Base-by-base conservation (phyloP, 2,329 filamentous ascomycete genomes). In the Penicillium sp. region DNA sequence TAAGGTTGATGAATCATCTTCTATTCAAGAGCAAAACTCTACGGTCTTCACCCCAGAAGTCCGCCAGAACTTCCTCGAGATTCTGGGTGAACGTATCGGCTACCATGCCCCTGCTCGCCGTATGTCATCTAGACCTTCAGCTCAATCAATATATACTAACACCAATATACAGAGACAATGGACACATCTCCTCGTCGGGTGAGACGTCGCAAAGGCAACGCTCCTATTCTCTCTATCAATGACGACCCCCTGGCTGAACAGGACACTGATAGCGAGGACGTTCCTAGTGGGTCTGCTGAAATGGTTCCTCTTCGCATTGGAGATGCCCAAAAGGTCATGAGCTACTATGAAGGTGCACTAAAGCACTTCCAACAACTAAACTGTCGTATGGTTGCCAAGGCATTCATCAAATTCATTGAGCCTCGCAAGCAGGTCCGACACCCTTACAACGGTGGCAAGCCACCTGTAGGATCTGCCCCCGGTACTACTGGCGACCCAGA, bases 351-450 rank as follows among this genome's bases (percentile, higher is more conserved):
- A 43, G 66, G 67, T 38, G 74, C 75, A 6, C 71, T 80, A 23
- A 73, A 73, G 58, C 69, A 74, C 47, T 73, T 81, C 61, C 77
- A 79, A 59, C 79, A 81, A 54, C 69, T 77, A 33, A 77, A 76
- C 59, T 80, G 78, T 60, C 78, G 77, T 21, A 68, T 76, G 53
- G 70, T 81, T 21, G 73, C 75, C 35, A 80, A 80, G 58, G 73
- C 73, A 19, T 80, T 78, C 59, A 79, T 81, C 60, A 80, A 77
- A 60, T 70, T 73, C 19, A 79, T 79, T 45, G 76, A 80, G 56
- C 79, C 78, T 19, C 74, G 75, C 38, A 81, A 81, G 66, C 78
- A 81, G 66, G 76, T 77, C 1, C 74, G 73, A 42, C 75, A 79
- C 65, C 79, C 79, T 10, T 81, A 81, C 64, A 81, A 81, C 60